Conservation (phyloP, 805 yeast species). For the Jamesozyma rosinii region DNA sequence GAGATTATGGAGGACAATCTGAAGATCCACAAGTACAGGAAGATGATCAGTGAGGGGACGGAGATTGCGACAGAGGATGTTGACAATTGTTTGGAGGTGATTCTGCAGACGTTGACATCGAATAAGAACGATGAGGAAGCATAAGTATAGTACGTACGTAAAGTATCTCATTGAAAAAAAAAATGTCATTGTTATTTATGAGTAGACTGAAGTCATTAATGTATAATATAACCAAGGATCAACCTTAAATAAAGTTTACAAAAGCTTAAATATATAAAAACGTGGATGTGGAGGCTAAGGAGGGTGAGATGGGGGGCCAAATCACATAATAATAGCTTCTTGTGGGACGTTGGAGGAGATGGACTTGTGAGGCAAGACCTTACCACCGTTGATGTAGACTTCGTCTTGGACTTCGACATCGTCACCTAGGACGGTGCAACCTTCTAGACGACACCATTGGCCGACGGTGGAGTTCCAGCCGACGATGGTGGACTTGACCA, state of each 20-base stretch:
- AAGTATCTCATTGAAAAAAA: too few species aligned
- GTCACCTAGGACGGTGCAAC: constrained; percentile 95
- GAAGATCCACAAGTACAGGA: constrained; percentile 57
- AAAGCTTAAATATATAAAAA: background rate
- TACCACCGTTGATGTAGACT: constrained; percentile 98
- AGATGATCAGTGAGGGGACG: constrained; percentile 59
- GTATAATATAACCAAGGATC: background rate
- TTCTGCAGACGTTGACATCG: constrained; percentile 28
- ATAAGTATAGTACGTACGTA: too few species aligned
- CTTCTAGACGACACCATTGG: constrained; percentile 97
- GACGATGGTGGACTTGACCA: constrained; percentile 94
- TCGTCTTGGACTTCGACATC: constrained; percentile 98
- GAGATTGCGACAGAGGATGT: constrained; percentile 60
- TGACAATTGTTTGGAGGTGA: constrained; percentile 56
- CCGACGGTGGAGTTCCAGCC: constrained; percentile 99
- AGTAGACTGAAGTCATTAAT: background rate
- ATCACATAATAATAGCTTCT: constrained; percentile 95
- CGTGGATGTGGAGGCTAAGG: constrained; percentile 1
- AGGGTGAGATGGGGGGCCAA: background rate
- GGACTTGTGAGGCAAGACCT: constrained; percentile 96
- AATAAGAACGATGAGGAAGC: background rate
- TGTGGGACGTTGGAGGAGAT: constrained; percentile 93
- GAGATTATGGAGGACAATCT: constrained; percentile 33
- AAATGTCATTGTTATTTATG: too few species aligned
- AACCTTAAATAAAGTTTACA: background rate